Evolutionary conservation across 768 basidiomycete species (phyloP).

Genomic region (Paxillus ammoniavirescens): DNA sequence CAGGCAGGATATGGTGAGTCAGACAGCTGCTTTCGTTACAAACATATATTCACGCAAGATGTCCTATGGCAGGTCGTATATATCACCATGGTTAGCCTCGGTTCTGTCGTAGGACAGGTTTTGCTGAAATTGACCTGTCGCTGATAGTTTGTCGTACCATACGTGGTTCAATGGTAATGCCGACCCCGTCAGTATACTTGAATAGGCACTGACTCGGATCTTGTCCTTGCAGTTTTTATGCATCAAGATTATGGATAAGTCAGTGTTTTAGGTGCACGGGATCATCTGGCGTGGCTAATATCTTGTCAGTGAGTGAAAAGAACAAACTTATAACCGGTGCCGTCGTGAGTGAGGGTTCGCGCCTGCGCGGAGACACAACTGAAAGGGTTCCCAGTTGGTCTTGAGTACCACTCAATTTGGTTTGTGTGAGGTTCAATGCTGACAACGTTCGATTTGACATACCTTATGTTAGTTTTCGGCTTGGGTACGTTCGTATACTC

Average conservation of each 20-base stretch:
- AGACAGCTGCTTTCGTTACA: not conserved
- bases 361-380: no score
- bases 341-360: not conserved
- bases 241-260: conserved; percentile 4
- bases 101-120: not conserved
- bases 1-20: not conserved
- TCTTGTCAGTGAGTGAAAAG: conserved; percentile 1
- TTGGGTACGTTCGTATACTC: not conserved
- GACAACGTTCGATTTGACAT: not conserved
- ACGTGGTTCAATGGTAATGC: conserved; percentile 1
- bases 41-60: not conserved
- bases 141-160: conserved; percentile 1
- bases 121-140: not conserved
- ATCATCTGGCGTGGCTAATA: not conserved
- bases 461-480: not conserved
- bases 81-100: not conserved
- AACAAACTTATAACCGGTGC: not conserved
- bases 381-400: not conserved
- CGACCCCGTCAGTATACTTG: not conserved
- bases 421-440: not conserved
- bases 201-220: not conserved
- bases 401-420: not conserved
- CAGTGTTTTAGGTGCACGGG: not conserved
- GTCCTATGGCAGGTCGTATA: not conserved
- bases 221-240: not conserved